Evolutionary conservation across 2,329 filamentous ascomycete species (phyloP).

Genomic region (Nothopassalora personata): DNA sequence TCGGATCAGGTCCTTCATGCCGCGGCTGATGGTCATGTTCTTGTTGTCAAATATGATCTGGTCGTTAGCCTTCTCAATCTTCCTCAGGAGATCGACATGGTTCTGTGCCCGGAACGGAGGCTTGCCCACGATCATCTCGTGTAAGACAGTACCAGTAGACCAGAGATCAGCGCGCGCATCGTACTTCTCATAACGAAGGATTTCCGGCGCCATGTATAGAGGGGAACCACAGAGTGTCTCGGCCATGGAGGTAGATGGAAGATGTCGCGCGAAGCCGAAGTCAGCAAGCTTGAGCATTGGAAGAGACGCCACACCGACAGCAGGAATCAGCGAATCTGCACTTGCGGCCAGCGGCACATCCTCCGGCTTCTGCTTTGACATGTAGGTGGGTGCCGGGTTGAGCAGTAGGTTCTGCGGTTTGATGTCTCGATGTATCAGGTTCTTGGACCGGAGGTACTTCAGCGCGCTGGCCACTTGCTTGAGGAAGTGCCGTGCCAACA

Average conservation of each 20-base stretch:
- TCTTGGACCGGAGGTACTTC: conserved; percentile 75
- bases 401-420: conserved; percentile 95
- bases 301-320: conserved; percentile 73
- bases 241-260: conserved; percentile 84
- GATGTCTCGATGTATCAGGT: conserved; percentile 92
- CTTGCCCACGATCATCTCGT: conserved; percentile 87
- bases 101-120: conserved; percentile 90
- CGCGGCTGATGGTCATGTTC: conserved; percentile 55
- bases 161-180: conserved; percentile 95
- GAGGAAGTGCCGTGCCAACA: conserved; percentile 91
- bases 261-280: conserved; percentile 92
- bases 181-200: conserved; percentile 93
- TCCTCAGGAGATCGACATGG: conserved; percentile 86
- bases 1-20: conserved; percentile 76
- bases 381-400: conserved; percentile 70
- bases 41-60: conserved; percentile 63
- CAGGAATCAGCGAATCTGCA: conserved; percentile 73
- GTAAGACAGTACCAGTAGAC: conserved; percentile 93
- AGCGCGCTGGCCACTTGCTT: conserved; percentile 92
- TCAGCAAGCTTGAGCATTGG: conserved; percentile 98
- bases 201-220: conserved; percentile 97
- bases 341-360: conserved; percentile 70
- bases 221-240: conserved; percentile 96
- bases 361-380: conserved; percentile 56
- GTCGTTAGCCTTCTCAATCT: conserved; percentile 86